phyloP scores from a whole-genome alignment of 139 green algal genomes.

The Chlorella sp. region DNA sequence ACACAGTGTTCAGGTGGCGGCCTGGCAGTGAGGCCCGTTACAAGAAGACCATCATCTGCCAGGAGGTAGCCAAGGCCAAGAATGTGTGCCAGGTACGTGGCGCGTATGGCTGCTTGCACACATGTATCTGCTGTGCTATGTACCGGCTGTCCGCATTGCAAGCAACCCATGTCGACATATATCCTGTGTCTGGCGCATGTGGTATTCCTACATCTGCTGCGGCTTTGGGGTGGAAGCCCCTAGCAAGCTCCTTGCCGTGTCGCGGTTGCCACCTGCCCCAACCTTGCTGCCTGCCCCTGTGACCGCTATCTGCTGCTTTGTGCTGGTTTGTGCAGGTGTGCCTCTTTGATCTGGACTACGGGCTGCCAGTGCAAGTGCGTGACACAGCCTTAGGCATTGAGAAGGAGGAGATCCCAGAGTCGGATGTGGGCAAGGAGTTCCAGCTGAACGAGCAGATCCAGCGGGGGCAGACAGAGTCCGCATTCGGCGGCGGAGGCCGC shows the following conservation, averaged over 20 bases:
- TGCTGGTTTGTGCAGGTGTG: slow-evolving; percentile 66
- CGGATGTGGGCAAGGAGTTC: slow-evolving; percentile 86
- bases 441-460: slow-evolving; percentile 17
- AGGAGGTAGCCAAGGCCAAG: slow-evolving; percentile 95
- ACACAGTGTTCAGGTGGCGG: slow-evolving; percentile 89
- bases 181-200: too few relatives aligned
- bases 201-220: too few relatives aligned
- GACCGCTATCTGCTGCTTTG: not conserved
- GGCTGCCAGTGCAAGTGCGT: slow-evolving; percentile 87
- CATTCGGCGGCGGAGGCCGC: slow-evolving; percentile 33
- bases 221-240: too few relatives aligned
- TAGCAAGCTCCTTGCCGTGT: too few relatives aligned
- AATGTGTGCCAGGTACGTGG: slow-evolving; percentile 92
- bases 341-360: slow-evolving; percentile 96
- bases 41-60: slow-evolving; percentile 99
- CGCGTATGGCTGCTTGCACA: too few relatives aligned
- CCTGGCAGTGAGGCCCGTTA: slow-evolving; percentile 84
- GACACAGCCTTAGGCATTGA: slow-evolving; percentile 76
- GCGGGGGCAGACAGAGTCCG: slow-evolving; percentile 41
- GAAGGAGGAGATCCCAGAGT: slow-evolving; percentile 72
- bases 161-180: too few relatives aligned
- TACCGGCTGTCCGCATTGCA: too few relatives aligned
- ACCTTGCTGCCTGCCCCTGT: too few relatives aligned
- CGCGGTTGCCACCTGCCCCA: too few relatives aligned
- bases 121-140: too few relatives aligned